Base-by-base conservation (phyloP, 805 yeast species). In the Blastobotrys attinorum region DNA sequence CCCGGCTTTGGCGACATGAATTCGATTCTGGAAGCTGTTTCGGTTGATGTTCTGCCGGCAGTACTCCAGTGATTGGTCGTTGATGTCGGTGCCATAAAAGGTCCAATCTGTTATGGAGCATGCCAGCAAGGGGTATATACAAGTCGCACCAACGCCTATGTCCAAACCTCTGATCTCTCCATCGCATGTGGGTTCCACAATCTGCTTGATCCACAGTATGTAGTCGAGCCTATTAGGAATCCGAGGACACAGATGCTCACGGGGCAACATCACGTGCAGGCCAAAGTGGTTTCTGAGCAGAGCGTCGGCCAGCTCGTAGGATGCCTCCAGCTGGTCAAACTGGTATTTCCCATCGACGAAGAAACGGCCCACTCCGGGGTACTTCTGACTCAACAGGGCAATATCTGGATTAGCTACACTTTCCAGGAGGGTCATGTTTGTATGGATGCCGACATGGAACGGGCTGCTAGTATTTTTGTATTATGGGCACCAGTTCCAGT, bases 61-160 rank as follows among this genome's bases (percentile, higher is more conserved):
- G 16, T 52, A 37, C 1, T 42, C 43, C 1, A 73, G 42, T 0
- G 74, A 60, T 5, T 42, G 50, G 0, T 39, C 31, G 47, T 70
- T 71, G 21, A 71, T 63, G 40, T 75, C 79, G 4, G 72, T 65
- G 3, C 69, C 77, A 10, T 56, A 31, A 47, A 71, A 62, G 3
- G 20, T 15, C 27, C 40, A 31, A 10, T 7, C 21, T 23, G 4
- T 39, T 43, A 21, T 39, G 35, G 21, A 44, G 52, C 11, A 46
- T 4, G 63, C 73, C 25, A 75, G 46, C 1, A 75, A 43, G 2
- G 76, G 69, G 52, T 74, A 75, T 1, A 75, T 68, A 3, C 71
- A 71, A 33, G 68, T 59, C 18, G 70, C 68, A 1, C 80, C 79
- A 0, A 75, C 69, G 1, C 80, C 80, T 15, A 72, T 59, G 47